phyloP scores from a whole-genome alignment of 2,329 filamentous ascomycete species.

The Ilyonectria sp. region DNA sequence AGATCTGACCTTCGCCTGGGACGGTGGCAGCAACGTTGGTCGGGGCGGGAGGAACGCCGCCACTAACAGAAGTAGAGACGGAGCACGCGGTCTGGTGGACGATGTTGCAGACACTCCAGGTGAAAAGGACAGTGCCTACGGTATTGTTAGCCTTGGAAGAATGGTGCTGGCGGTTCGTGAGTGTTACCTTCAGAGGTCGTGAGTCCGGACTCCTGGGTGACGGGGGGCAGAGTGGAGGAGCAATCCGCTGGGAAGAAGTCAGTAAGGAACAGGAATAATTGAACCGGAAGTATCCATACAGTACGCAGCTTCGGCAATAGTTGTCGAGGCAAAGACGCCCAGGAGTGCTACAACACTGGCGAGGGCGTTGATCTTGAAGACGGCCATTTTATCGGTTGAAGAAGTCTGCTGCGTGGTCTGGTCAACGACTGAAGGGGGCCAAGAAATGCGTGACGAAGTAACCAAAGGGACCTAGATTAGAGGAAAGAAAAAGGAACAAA shows the following conservation, averaged over 20 bases:
- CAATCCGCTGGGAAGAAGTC: constrained; percentile 46
- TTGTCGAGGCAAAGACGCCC: constrained; percentile 39
- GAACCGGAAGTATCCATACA: constrained; percentile 34
- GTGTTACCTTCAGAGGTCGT: constrained; percentile 52
- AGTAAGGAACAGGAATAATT: constrained; percentile 1
- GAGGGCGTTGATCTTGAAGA: constrained; percentile 48
- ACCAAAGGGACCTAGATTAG: neutral
- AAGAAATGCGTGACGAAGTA: neutral
- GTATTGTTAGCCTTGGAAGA: neutral
- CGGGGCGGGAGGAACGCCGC: constrained; percentile 24
- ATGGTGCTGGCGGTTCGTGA: neutral
- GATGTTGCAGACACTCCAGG: constrained; percentile 56
- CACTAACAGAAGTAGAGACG: constrained; percentile 48
- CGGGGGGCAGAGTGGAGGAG: constrained; percentile 47
- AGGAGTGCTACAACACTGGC: constrained; percentile 42
- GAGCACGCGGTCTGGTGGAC: constrained; percentile 54
- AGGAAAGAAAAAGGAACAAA: constrained; percentile 7
- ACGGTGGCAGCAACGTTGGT: constrained; percentile 21
- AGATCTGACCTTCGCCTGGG: constrained; percentile 33
- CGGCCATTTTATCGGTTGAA: constrained; percentile 46
- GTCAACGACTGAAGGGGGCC: constrained; percentile 18
- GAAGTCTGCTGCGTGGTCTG: constrained; percentile 17
- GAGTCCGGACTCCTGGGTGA: constrained; percentile 52
- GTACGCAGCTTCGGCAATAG: constrained; percentile 34
- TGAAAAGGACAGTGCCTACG: constrained; percentile 52